Conservation (phyloP, 192 early-diverging fungal genomes). For the Coemansia sp. region DNA sequence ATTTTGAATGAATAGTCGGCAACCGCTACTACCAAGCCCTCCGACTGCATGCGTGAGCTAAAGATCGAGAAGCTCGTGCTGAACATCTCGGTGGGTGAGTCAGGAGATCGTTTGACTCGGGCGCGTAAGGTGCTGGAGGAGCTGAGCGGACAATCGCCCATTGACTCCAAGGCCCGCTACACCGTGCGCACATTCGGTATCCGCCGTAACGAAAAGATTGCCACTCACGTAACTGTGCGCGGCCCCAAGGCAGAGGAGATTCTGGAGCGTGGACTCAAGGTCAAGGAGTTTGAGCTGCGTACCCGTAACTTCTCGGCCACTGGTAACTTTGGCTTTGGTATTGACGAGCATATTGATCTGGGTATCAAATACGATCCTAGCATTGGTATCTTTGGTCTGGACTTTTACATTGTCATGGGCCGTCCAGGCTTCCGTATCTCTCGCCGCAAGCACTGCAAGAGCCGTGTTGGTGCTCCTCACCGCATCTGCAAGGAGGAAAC, state of each 20-base stretch:
- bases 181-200: conserved; percentile 99
- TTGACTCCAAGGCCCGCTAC: conserved; percentile 99
- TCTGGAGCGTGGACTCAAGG: conserved; percentile 99
- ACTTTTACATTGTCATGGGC: conserved; percentile 99
- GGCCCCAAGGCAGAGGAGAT: conserved; percentile 95
- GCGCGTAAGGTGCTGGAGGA: conserved; percentile 99
- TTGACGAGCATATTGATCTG: conserved; percentile 99
- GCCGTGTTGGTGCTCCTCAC: conserved; percentile 87
- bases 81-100: conserved; percentile 99
- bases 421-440: conserved; percentile 95
- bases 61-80: conserved; percentile 99
- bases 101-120: conserved; percentile 98
- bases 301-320: conserved; percentile 94
- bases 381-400: conserved; percentile 98
- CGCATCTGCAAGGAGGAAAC: conserved; percentile 95
- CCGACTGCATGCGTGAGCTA: conserved; percentile 96
- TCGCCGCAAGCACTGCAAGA: conserved; percentile 82
- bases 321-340: conserved; percentile 99
- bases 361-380: conserved; percentile 99
- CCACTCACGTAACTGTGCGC: conserved; percentile 98
- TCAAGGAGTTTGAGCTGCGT: conserved; percentile 99
- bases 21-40: conserved; percentile 60
- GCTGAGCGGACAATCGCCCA: conserved; percentile 97
- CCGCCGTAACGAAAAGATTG: conserved; percentile 99
- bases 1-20: no score